Base-by-base conservation (phyloP, 768 basidiomycete genomes). In the Leccinellum albellum region DNA sequence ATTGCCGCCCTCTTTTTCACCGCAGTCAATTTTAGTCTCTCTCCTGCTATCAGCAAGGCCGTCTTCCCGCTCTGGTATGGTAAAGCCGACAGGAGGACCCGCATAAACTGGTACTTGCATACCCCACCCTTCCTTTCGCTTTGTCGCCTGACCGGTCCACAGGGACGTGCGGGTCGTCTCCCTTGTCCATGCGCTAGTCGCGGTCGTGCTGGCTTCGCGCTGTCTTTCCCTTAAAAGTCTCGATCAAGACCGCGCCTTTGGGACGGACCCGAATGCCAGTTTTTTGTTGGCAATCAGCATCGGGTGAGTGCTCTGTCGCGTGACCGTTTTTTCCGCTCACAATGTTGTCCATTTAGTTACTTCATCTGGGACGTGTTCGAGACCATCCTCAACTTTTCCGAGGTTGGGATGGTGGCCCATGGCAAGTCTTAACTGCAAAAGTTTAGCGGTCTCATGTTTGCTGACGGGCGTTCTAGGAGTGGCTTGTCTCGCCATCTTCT, bases 291-390 rank as follows among this genome's bases (percentile, higher is more conserved):
- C 88, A 23, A 78, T 96, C 49, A 84, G 89, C 29, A 78, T 79
- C 50, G 92, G 87, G 88, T 89, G 56, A 61, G 61, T 35, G 76
- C 73, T n/a, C n/a, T n/a, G 13, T 33, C 28, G 45, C 17, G 31
- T 4, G 1, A 23, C 23, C n/a, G 15, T 37, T 44, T 12, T 26
- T 15, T 12, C 29, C 29, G 48, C 33, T 42, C 42, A 49, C 15
- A 8, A n/a, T 50, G 24, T 20, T n/a, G 6, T 51, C 0, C 56
- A 3, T 45, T 20, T 63, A 88, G 86, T 6, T 88, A 87, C 66
- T 94, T 96, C 69, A 61, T 94, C 20, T 96, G 93, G 93, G 93
- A 96, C 65, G 79, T 80, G 0, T 56, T 90, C 26, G 89, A 92
- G 70, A 82, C 85, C 7, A 71, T 86, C 23, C 53, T 87, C 51